These are phyloP conservation scores for Jackrogersella multiformis DNA, from an alignment of 495 filamentous ascomycete genomes.

Conservation along the genomic window DNA sequence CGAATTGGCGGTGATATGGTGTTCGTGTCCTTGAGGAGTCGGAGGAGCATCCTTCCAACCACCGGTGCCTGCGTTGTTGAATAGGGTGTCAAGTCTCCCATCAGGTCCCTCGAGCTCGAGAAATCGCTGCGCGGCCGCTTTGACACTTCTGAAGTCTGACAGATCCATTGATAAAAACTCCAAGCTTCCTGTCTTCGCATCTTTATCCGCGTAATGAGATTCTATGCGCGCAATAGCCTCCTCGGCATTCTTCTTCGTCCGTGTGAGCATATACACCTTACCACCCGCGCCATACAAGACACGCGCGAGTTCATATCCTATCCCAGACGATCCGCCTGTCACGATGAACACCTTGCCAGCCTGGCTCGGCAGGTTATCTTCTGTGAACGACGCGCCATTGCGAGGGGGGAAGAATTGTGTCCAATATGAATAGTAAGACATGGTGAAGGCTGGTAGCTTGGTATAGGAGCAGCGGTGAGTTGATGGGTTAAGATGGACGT, in stretches of 20 bases:
- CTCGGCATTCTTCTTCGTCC: conserved; percentile 46
- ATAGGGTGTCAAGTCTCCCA: conserved; percentile 41
- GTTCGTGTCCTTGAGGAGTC: conserved; percentile 51
- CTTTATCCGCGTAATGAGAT: conserved; percentile 39
- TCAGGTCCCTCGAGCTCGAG: conserved; percentile 44
- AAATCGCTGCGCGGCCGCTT: conserved; percentile 30
- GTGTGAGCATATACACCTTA: conserved; percentile 57
- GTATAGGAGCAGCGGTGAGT: neutral
- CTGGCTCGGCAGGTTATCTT: conserved; percentile 34
- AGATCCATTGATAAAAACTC: conserved; percentile 44
- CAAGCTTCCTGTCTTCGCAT: conserved; percentile 24
- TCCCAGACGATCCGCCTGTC: conserved; percentile 54
- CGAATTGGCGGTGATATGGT: conserved; percentile 49
- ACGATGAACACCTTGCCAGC: conserved; percentile 55
- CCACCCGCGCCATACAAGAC: conserved; percentile 55
- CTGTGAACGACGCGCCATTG: conserved; percentile 36
- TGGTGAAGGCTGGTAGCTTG: neutral
- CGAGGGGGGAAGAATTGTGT: conserved; percentile 47
- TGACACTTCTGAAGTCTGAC: conserved; percentile 39
- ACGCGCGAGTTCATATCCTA: conserved; percentile 55
- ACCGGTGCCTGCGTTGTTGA: conserved; percentile 56
- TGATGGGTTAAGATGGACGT: neutral
- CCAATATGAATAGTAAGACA: conserved; percentile 22
- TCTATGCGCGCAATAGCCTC: conserved; percentile 43
- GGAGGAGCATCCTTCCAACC: conserved; percentile 29